These are phyloP conservation scores for Aspergillus sojae DNA, from an alignment of 2,329 filamentous ascomycete genomes.

Conservation along the genomic window DNA sequence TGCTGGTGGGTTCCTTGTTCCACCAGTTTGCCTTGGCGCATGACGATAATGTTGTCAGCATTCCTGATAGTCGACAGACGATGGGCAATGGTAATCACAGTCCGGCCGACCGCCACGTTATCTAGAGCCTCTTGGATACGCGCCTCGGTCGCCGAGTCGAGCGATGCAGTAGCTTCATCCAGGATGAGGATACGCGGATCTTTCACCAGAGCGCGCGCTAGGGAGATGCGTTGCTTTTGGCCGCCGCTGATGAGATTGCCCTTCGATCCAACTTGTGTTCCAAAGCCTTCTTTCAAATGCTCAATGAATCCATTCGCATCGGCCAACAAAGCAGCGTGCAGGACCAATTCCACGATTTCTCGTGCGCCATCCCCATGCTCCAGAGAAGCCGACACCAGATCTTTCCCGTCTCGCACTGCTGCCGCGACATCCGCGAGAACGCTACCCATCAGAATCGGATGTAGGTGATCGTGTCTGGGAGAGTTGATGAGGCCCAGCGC, in stretches of 20 bases:
- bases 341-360: conserved; percentile 52
- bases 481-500: conserved; percentile 52
- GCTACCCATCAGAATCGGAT: conserved; percentile 49
- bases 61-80: conserved; percentile 47
- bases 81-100: conserved; percentile 47
- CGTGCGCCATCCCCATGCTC: conserved; percentile 48
- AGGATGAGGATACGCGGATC: conserved; percentile 82
- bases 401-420: conserved; percentile 51
- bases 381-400: conserved; percentile 46
- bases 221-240: conserved; percentile 88
- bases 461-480: conserved; percentile 52
- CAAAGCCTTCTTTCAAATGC: conserved; percentile 74
- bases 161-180: conserved; percentile 85
- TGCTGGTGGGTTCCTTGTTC: conserved; percentile 49
- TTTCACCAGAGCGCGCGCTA: conserved; percentile 79
- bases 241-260: conserved; percentile 83
- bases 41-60: conserved; percentile 51
- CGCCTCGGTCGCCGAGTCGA: conserved; percentile 85
- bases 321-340: conserved; percentile 64
- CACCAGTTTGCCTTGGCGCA: conserved; percentile 44
- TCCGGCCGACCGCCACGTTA: conserved; percentile 61
- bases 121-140: conserved; percentile 84
- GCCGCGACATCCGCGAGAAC: conserved; percentile 50
- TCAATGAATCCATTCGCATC: conserved; percentile 69
- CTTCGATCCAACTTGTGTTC: conserved; percentile 81